These are phyloP conservation scores for Tanozyma kutaoensis DNA, from an alignment of 805 yeast species.

Conservation along the genomic window DNA sequence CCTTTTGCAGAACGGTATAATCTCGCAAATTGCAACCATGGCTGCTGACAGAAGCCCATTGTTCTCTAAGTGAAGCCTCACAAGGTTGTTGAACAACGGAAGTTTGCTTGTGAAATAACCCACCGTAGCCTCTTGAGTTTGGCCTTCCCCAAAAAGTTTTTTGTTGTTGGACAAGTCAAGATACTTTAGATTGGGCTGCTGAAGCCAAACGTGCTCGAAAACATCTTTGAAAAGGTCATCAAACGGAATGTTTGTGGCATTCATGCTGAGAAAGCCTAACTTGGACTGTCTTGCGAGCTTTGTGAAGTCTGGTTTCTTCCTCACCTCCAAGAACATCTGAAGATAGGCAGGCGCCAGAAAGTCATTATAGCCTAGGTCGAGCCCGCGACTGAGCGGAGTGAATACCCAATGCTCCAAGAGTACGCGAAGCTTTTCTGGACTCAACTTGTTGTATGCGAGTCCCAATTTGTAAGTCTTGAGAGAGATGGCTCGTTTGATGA, in stretches of 20 bases:
- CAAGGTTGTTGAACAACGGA: slow-evolving; percentile 53
- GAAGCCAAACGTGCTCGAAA: slow-evolving; percentile 36
- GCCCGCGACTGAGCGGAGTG: slow-evolving; percentile 40
- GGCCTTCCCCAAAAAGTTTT: slow-evolving; percentile 38
- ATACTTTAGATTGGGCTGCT: slow-evolving; percentile 47
- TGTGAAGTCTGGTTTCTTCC: slow-evolving; percentile 7
- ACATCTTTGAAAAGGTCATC: slow-evolving; percentile 34
- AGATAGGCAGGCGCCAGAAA: slow-evolving; percentile 24
- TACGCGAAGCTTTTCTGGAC: slow-evolving; percentile 41
- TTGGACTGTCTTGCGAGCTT: slow-evolving; percentile 9
- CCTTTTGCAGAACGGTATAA: slow-evolving; percentile 53
- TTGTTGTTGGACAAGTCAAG: slow-evolving; percentile 67
- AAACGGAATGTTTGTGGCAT: slow-evolving; percentile 45
- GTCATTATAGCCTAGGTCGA: slow-evolving; percentile 80
- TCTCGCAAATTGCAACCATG: slow-evolving; percentile 48
- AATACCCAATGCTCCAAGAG: slow-evolving; percentile 45
- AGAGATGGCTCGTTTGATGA: slow-evolving; percentile 43
- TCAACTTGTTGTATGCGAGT: slow-evolving; percentile 60
- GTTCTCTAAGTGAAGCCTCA: slow-evolving; percentile 59
- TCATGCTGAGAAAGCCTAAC: slow-evolving; percentile 42
- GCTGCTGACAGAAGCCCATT: slow-evolving; percentile 46
- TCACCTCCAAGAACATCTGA: slow-evolving; percentile 23
- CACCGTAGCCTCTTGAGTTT: slow-evolving; percentile 18
- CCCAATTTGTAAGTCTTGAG: slow-evolving; percentile 53
- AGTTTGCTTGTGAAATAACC: slow-evolving; percentile 46